Evolutionary conservation across 2,329 filamentous ascomycete species (phyloP).

Genomic region (Aspergillus transmontanensis): DNA sequence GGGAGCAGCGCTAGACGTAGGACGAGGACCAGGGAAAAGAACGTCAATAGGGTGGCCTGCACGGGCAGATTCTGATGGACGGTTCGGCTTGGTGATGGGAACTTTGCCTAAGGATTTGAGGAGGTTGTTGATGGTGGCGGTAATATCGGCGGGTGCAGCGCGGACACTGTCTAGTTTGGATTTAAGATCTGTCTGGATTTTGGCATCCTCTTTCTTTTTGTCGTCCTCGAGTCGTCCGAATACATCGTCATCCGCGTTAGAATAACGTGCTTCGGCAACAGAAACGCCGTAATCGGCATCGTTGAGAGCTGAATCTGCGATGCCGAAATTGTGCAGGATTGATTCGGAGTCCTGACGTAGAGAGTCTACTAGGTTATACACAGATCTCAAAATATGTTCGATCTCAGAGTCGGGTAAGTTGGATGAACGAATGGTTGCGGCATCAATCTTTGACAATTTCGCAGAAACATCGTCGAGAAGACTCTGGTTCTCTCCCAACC

Average conservation of each 20-base stretch:
- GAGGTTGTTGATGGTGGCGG: constrained; percentile 41
- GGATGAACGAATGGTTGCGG: constrained; percentile 33
- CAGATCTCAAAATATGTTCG: constrained; percentile 42
- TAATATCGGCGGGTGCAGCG: constrained; percentile 41
- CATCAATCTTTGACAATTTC: constrained; percentile 44
- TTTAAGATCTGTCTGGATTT: constrained; percentile 46
- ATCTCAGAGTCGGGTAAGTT: constrained; percentile 39
- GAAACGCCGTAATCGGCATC: constrained; percentile 56
- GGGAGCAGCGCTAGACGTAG: constrained; percentile 20
- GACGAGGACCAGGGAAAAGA: constrained; percentile 29
- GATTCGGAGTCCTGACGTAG: constrained; percentile 48
- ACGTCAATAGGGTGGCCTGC: constrained; percentile 18
- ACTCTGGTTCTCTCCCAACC: constrained; percentile 55
- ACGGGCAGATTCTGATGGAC: constrained; percentile 15
- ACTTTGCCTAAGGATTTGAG: constrained; percentile 38
- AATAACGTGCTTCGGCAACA: constrained; percentile 54
- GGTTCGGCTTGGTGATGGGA: constrained; percentile 22
- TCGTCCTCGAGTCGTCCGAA: constrained; percentile 48
- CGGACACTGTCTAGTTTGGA: constrained; percentile 46
- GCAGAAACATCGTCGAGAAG: constrained; percentile 52
- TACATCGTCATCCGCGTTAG: constrained; percentile 45
- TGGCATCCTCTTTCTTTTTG: constrained; percentile 52
- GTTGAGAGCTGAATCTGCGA: constrained; percentile 54
- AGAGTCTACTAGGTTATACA: constrained; percentile 41
- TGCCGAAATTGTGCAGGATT: constrained; percentile 50